These are phyloP conservation scores for Chlorella sp. DNA, from an alignment of 139 green algal species.

Conservation along the genomic window DNA sequence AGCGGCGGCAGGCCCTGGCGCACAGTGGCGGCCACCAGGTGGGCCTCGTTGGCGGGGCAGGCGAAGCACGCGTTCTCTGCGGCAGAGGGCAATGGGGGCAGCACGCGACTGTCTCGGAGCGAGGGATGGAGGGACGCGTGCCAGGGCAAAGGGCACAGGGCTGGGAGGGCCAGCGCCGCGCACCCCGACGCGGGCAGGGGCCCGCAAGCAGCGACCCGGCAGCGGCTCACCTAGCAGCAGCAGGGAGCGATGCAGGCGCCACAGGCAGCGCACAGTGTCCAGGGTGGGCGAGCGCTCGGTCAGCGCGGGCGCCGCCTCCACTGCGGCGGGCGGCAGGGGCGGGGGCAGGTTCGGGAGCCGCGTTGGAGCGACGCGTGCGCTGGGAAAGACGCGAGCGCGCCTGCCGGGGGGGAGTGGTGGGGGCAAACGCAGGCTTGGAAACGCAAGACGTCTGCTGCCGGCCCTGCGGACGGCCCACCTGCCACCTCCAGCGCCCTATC, in stretches of 20 bases:
- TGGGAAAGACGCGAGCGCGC: too few species aligned
- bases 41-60: slow-evolving; percentile 53
- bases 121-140: neutral
- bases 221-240: slow-evolving; percentile 18
- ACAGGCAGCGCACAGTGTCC: slow-evolving; percentile 37
- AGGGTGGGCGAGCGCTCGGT: slow-evolving; percentile 28
- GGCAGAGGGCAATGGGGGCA: neutral
- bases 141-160: neutral
- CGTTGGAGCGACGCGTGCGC: too few species aligned
- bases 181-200: neutral
- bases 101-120: neutral
- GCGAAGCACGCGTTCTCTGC: slow-evolving; percentile 79
- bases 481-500: slow-evolving; percentile 19
- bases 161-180: too few species aligned
- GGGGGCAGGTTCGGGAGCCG: too few species aligned
- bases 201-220: neutral
- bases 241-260: slow-evolving; percentile 37
- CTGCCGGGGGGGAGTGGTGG: too few species aligned
- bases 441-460: neutral
- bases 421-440: neutral
- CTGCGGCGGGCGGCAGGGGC: slow-evolving; percentile 12
- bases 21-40: slow-evolving; percentile 44
- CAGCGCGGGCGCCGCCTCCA: slow-evolving; percentile 5
- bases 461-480: too few species aligned
- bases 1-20: neutral